Evolutionary conservation across 169 alveolate species (phyloP).

Genomic region (Plasmodium knowlesi): DNA sequence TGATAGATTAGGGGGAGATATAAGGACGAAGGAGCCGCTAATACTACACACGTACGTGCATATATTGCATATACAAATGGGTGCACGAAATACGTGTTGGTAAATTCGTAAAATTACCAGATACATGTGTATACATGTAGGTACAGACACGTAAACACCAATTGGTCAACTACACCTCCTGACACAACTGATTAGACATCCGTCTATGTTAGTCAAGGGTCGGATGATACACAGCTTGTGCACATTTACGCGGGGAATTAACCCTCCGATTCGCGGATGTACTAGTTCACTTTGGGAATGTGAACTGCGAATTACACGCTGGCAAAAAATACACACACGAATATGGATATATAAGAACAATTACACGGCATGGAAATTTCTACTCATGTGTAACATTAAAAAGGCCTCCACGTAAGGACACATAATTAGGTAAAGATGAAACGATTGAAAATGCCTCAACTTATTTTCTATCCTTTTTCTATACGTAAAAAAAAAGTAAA

Average conservation of each 20-base stretch:
- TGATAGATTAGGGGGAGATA: background rate
- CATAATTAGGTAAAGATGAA: background rate
- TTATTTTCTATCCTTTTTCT: background rate
- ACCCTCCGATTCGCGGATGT: background rate
- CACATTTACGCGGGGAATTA: background rate
- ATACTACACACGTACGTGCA: background rate
- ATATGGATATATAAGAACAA: background rate
- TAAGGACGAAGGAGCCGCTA: background rate
- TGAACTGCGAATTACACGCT: background rate
- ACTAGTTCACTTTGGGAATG: background rate
- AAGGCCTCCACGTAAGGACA: background rate
- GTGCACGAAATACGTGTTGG: background rate
- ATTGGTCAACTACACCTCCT: background rate
- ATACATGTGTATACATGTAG: background rate
- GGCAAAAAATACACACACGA: background rate
- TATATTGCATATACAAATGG: background rate
- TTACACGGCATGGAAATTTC: background rate
- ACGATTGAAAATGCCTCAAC: background rate
- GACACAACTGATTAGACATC: background rate
- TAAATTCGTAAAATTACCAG: background rate
- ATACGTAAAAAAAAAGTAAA: background rate
- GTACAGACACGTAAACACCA: background rate
- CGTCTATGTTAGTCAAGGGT: background rate
- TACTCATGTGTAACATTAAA: background rate
- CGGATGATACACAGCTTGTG: background rate